Evolutionary conservation across 225 moss, liverwort and hornwort genomes (phyloP).

Genomic region (Anthoceros angustus): DNA sequence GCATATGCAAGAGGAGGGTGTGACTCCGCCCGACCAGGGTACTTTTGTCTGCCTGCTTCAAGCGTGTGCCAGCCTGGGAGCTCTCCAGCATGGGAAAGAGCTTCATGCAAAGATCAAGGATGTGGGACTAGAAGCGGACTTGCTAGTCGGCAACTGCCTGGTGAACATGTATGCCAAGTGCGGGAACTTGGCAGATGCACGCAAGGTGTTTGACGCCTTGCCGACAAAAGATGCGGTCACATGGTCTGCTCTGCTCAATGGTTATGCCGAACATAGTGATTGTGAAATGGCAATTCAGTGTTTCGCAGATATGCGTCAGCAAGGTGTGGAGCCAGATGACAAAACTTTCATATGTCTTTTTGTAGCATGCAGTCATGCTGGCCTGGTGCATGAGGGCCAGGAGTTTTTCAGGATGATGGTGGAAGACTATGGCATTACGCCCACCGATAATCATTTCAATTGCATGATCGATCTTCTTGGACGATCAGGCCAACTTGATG

Average conservation of each 20-base stretch:
- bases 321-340: not conserved
- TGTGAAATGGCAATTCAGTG: not conserved
- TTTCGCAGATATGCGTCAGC: not conserved
- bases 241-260: not conserved
- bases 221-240: not conserved
- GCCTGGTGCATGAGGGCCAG: not conserved
- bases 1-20: not conserved
- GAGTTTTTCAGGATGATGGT: not conserved
- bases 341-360: not conserved
- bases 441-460: not conserved
- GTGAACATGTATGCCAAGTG: not conserved
- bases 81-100: not conserved
- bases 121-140: not conserved
- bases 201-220: not conserved
- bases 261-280: not conserved
- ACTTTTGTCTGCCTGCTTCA: not conserved
- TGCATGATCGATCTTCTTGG: not conserved
- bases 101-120: not conserved
- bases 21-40: not conserved
- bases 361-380: not conserved
- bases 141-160: not conserved
- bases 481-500: not conserved
- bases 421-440: not conserved
- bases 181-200: not conserved
- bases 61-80: not conserved